These are phyloP conservation scores for Fagopyrum homotropicum DNA, from an alignment of 148 eudicot species.

Conservation along the genomic window DNA sequence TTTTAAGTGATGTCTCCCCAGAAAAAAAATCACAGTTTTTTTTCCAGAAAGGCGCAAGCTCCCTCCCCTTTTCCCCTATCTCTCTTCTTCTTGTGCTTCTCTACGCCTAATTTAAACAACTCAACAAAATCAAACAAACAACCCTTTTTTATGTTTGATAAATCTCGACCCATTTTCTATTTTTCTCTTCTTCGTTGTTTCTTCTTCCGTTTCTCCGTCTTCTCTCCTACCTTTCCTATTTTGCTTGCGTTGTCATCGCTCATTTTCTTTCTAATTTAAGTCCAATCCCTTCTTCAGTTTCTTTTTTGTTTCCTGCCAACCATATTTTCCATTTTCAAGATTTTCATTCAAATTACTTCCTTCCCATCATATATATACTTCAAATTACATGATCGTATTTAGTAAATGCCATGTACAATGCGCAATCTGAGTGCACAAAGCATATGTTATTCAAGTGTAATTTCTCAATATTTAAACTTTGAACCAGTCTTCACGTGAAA, in stretches of 20 bases:
- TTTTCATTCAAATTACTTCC: no score
- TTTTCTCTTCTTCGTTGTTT: background rate
- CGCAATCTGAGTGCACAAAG: no score
- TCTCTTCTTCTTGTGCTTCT: background rate
- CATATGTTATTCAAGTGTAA: no score
- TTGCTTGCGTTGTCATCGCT: constrained; percentile 15
- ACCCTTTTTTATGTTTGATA: background rate
- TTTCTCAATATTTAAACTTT: no score
- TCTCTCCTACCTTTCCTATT: background rate
- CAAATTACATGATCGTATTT: no score
- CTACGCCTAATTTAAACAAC: constrained; percentile 9
- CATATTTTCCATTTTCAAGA: background rate
- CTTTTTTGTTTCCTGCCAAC: background rate
- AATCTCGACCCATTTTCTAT: background rate
- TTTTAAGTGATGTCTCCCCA: constrained; percentile 16
- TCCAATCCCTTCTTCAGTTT: constrained; percentile 16
- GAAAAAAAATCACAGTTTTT: constrained; percentile 13
- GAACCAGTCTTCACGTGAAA: no score
- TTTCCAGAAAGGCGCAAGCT: constrained; percentile 27
- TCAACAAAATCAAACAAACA: background rate
- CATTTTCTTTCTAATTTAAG: constrained; percentile 6
- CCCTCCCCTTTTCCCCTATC: constrained; percentile 22
- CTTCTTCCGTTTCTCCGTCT: background rate
- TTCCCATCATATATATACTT: no score
- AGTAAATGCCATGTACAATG: no score